Evolutionary conservation across 108 stramenopile species (phyloP), one percentile per base, ranked within the genome.

Genomic region (Cyclostephanos tholiformis): DNA sequence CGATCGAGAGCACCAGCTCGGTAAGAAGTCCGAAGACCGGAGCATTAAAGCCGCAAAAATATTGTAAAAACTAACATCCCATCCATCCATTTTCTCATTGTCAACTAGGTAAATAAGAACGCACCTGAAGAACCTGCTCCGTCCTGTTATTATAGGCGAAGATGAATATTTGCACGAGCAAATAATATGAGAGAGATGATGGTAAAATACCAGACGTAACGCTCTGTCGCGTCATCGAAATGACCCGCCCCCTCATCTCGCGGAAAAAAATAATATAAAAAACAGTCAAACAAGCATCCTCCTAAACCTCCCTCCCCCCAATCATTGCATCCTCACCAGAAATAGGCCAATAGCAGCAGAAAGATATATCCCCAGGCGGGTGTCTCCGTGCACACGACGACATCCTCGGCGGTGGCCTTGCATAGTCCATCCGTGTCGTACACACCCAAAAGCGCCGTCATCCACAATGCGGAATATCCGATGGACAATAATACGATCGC

Each of bases 401-500:
- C 57, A 23, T 74, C 46, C 10, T 10, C 5, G n/a, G 38, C 19
- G 38, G 36, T 19, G n/a, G 52, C 58, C 4, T 8, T 23, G 57
- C 65, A 66, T 16, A 27, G 8, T 2, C 32, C 57, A 46, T 56
- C 49, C 51, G 52, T 39, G 51, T 75, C 68, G 19, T 63, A 74
- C 6, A 87, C 73, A 39, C 82, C 82, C 25, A 73, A 57, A 7
- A 69, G 27, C n/a, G 84, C 82, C 32, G 53, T 22, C 59, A 74
- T 72, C 90, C 89, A 94, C 23, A 88, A 39, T 25, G 81, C n/a
- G n/a, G 72, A 69, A 87, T 90, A 96, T 2, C 41, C 88, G 66
- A 87, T 84, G 27, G 84, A 84, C 0, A 91, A 11, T 8, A 53
- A 27, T 13, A 85, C 72, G 49, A 89, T 74, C 44, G 76, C 27